Evolutionary conservation across 495 filamentous ascomycete genomes (phyloP), one percentile per base, ranked within the genome.

Genomic region (Tuber umbilicatum): DNA sequence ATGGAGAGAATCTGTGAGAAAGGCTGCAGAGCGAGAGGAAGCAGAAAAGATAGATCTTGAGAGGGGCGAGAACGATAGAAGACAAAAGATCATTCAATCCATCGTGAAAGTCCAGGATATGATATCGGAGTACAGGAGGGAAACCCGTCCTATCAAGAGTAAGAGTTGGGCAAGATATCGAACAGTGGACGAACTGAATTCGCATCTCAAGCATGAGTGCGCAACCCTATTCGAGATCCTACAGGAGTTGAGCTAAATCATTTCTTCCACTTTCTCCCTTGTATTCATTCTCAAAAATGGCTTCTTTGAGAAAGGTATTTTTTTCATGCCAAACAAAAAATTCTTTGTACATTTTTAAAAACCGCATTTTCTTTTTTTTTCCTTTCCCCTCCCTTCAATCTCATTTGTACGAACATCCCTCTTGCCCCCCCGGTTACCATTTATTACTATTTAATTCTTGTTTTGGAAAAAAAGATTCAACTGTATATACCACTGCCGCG

Each of bases 131-230:
- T 64, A 64, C 27, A 31, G 31, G 14, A 64, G 35, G 55, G 55
- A 31, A 35, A 35, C 27, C 7, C 47, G 23, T 55, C 55, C 55
- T 35, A 19, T 27, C 27, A 64, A 35, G 55, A 64, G 55, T 14
- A 64, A 64, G 55, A 64, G 55, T 17, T 64, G 55, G 55, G 55
- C 55, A 64, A 64, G 55, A 64, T 64, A 64, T 64, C 55, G 55
- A 64, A 17, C 55, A 35, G 55, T 35, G 55, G 55, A 64, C 27
- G 55, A 64, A 35, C 27, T 64, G n/a, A 64, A 64, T 17, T 64
- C 55, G 14, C 35, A 64, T 27, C 55, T 64, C 55, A 35, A 35
- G 5, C 55, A 35, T 35, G 27, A 64, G 55, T 64, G 55, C 55
- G 55, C 55, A 64, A 64, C 27, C 14, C 19, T 64, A 35, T 12